Percentiles rank a stretch among this genome's conserved stretches.
Evolutionary conservation across 805 yeast genomes (phyloP).

Genomic region (Nakazawaea wyomingensis): DNA sequence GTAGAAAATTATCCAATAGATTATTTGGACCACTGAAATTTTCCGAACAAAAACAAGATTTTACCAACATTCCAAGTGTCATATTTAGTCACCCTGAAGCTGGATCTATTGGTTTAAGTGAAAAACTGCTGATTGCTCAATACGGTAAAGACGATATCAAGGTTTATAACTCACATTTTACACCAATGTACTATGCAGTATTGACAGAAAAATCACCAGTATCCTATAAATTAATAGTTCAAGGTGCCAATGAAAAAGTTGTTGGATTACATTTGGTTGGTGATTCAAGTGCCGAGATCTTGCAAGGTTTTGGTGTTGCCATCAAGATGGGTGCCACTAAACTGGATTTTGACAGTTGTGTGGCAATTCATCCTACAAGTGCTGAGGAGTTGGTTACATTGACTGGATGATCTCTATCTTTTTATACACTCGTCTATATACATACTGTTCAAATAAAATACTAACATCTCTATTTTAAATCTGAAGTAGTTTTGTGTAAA

Average conservation of each 20-base stretch:
- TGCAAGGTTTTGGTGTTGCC: conserved; percentile 98
- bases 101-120: conserved; percentile 86
- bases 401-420: conserved; percentile 16
- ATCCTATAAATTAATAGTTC: conserved; percentile 73
- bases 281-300: conserved; percentile 82
- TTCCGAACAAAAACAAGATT: conserved; percentile 77
- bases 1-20: conserved; percentile 89
- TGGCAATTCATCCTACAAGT: conserved; percentile 97
- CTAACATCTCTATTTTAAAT: no score
- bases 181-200: conserved; percentile 92
- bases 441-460: not conserved
- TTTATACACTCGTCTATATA: not conserved
- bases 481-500: no score
- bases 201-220: conserved; percentile 79
- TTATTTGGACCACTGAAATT: conserved; percentile 75
- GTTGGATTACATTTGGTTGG: conserved; percentile 95
- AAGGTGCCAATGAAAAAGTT: conserved; percentile 83
- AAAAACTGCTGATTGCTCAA: conserved; percentile 68
- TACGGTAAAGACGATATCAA: conserved; percentile 79
- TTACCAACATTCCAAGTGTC: conserved; percentile 85
- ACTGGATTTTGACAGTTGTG: conserved; percentile 89
- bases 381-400: conserved; percentile 97
- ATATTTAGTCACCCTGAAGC: conserved; percentile 98
- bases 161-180: conserved; percentile 76
- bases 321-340: conserved; percentile 99